phyloP scores from a whole-genome alignment of 805 yeast genomes.

The Lipomyces lipofer region DNA sequence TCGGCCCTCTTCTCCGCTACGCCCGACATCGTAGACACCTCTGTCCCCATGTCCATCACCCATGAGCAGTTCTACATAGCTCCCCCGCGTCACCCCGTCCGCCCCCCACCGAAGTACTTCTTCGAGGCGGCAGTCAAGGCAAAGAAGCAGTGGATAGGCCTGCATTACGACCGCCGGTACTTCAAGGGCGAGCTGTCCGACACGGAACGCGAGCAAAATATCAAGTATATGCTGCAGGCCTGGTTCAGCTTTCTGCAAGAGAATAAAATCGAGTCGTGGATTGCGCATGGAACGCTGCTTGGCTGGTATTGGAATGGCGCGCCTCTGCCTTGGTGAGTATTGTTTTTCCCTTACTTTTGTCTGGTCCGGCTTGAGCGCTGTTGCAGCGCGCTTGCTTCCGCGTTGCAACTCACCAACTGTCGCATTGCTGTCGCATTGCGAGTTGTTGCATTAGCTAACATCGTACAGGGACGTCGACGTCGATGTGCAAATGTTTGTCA shows the following conservation, averaged over 20 bases:
- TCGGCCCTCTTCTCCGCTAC: slow-evolving; percentile 1
- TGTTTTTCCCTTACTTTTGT: neutral
- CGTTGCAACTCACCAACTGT: no score
- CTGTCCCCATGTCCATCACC: slow-evolving; percentile 25
- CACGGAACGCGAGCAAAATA: slow-evolving; percentile 46
- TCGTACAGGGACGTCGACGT: slow-evolving; percentile 45
- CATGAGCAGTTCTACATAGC: slow-evolving; percentile 32
- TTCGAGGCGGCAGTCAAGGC: slow-evolving; percentile 23
- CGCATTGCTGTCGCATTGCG: no score
- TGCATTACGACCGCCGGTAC: slow-evolving; percentile 66
- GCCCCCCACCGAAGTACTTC: slow-evolving; percentile 29
- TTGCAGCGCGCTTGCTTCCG: no score
- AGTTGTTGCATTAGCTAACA: neutral
- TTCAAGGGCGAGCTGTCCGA: slow-evolving; percentile 49
- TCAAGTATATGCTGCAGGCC: slow-evolving; percentile 49
- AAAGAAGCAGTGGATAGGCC: slow-evolving; percentile 29
- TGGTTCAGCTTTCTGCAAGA: slow-evolving; percentile 50
- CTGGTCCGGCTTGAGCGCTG: no score
- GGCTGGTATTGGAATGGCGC: slow-evolving; percentile 56
- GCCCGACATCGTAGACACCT: slow-evolving; percentile 1
- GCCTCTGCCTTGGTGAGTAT: slow-evolving; percentile 49
- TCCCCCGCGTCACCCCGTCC: slow-evolving; percentile 14
- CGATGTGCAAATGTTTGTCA: slow-evolving; percentile 54
- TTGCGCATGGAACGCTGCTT: slow-evolving; percentile 51
- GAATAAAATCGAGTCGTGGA: slow-evolving; percentile 48